phyloP scores from a whole-genome alignment of 495 filamentous ascomycete genomes.

The Halenospora varia region DNA sequence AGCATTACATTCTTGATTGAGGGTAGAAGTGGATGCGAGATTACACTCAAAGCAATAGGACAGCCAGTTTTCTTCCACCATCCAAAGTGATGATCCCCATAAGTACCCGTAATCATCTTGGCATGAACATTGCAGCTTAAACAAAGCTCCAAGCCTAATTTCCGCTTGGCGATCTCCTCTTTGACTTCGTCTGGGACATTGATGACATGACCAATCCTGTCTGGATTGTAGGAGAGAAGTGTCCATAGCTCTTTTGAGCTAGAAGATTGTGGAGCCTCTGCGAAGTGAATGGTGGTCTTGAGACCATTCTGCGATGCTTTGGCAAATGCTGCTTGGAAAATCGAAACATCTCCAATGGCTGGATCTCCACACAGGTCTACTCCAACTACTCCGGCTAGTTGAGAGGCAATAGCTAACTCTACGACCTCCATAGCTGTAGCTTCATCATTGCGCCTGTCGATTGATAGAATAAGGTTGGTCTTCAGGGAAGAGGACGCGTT shows the following conservation, averaged over 20 bases:
- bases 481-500: conserved; percentile 37
- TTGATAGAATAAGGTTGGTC: conserved; percentile 66
- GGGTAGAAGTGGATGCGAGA: conserved; percentile 22
- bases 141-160: conserved; percentile 69
- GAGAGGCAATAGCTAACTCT: conserved; percentile 56
- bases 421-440: conserved; percentile 56
- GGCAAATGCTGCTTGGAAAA: conserved; percentile 52
- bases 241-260: conserved; percentile 53
- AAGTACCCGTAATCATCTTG: conserved; percentile 63
- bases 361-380: conserved; percentile 83
- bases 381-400: conserved; percentile 59
- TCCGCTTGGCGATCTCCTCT: conserved; percentile 45
- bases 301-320: conserved; percentile 49
- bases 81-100: conserved; percentile 71
- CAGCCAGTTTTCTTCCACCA: conserved; percentile 52
- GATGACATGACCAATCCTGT: conserved; percentile 77
- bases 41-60: conserved; percentile 56
- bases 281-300: conserved; percentile 74
- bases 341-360: conserved; percentile 50
- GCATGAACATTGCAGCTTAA: conserved; percentile 79
- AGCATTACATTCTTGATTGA: neutral
- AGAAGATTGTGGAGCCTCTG: conserved; percentile 54
- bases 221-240: conserved; percentile 61
- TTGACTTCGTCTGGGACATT: conserved; percentile 58
- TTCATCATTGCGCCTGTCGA: conserved; percentile 62